Conservation (phyloP, 495 filamentous ascomycete species). For the Amorphotheca resinae region DNA sequence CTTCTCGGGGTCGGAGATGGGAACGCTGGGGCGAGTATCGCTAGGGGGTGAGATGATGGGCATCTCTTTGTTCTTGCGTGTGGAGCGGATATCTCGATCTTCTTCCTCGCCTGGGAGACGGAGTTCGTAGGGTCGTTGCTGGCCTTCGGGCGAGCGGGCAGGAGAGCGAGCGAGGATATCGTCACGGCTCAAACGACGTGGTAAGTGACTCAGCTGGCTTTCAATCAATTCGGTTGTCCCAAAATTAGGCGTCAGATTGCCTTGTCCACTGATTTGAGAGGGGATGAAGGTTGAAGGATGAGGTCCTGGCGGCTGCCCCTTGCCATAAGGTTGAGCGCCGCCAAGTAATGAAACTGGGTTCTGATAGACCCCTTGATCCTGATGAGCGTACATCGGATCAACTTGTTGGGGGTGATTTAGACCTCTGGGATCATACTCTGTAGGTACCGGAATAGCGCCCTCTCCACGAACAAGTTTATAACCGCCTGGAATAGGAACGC, state of each 20-base stretch:
- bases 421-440: constrained; percentile 18
- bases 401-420: constrained; percentile 8
- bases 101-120: constrained; percentile 15
- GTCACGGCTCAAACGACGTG: constrained; percentile 13
- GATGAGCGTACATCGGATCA: background rate
- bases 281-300: background rate
- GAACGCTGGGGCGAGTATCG: background rate
- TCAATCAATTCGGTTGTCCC: constrained; percentile 1
- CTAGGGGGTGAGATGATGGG: background rate
- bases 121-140: constrained; percentile 21
- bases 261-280: too few species aligned
- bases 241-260: background rate
- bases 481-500: constrained; percentile 18
- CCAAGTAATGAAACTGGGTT: too few species aligned
- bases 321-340: background rate
- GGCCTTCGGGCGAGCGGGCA: constrained; percentile 8
- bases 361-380: too few species aligned
- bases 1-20: background rate
- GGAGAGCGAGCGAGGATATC: constrained; percentile 19
- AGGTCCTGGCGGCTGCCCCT: background rate
- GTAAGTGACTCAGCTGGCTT: background rate
- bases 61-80: constrained; percentile 4
- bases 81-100: constrained; percentile 5
- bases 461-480: constrained; percentile 17
- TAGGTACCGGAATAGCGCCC: constrained; percentile 11